Conservation (phyloP, 768 basidiomycete genomes). For the Suillus decipiens region DNA sequence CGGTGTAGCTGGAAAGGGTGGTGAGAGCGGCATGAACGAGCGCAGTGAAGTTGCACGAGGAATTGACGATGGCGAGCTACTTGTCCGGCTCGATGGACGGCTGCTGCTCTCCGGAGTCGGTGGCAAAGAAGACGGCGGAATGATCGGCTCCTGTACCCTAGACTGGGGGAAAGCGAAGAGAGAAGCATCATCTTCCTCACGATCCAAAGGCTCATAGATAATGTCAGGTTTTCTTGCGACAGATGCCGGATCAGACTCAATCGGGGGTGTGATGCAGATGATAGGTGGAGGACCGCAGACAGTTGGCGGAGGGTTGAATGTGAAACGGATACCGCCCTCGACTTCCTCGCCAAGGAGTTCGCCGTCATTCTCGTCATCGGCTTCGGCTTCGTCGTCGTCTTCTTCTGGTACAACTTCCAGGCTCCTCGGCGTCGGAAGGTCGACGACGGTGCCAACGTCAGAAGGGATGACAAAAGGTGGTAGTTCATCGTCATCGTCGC, state of each 20-base stretch:
- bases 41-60: constrained; percentile 45
- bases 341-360: constrained; percentile 60
- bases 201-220: constrained; percentile 19
- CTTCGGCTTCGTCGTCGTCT: constrained; percentile 27
- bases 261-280: constrained; percentile 20
- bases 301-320: constrained; percentile 60
- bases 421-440: constrained; percentile 24
- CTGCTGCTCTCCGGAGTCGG: constrained; percentile 9
- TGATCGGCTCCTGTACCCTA: constrained; percentile 13
- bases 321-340: constrained; percentile 72
- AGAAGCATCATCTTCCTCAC: constrained; percentile 24
- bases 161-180: constrained; percentile 28
- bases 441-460: constrained; percentile 45
- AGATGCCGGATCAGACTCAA: constrained; percentile 17
- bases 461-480: constrained; percentile 52
- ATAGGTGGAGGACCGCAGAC: constrained; percentile 32
- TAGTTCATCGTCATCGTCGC: constrained; percentile 45
- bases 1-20: constrained; percentile 35
- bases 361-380: constrained; percentile 42
- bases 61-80: constrained; percentile 50
- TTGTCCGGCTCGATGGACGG: constrained; percentile 18
- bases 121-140: constrained; percentile 15
- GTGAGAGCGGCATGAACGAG: constrained; percentile 32
- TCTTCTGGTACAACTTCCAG: constrained; percentile 49
- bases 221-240: constrained; percentile 11